phyloP scores from a whole-genome alignment of 2,329 filamentous ascomycete species.

The Keithomyces neogunnii region DNA sequence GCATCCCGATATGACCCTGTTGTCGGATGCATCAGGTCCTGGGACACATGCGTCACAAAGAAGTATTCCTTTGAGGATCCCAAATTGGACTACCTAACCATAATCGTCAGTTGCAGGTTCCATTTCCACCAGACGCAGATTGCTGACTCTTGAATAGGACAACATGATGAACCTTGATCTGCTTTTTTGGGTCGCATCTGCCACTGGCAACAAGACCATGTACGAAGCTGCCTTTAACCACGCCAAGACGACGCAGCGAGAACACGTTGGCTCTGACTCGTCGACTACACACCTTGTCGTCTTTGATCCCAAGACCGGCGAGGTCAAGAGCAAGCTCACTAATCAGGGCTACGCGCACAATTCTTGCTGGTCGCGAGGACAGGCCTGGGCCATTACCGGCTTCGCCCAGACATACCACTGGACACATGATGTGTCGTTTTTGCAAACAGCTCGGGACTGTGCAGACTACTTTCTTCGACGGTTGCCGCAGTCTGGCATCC shows the following conservation, averaged over 20 bases:
- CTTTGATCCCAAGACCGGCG: constrained; percentile 8
- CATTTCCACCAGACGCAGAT: too few relatives aligned
- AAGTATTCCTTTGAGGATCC: constrained; percentile 5
- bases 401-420: too few relatives aligned
- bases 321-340: constrained; percentile 8
- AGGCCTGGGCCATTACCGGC: too few relatives aligned
- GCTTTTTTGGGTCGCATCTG: constrained; percentile 7
- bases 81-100: constrained; percentile 9
- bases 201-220: not conserved
- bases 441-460: too few relatives aligned
- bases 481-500: too few relatives aligned
- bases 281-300: constrained; percentile 10
- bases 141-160: not conserved
- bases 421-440: too few relatives aligned
- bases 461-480: too few relatives aligned
- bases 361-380: constrained; percentile 7
- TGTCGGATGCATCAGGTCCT: too few relatives aligned
- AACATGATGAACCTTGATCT: constrained; percentile 14
- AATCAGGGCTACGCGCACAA: constrained; percentile 9
- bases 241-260: too few relatives aligned
- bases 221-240: too few relatives aligned
- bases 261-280: constrained; percentile 4
- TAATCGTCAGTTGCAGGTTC: not conserved
- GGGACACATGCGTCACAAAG: too few relatives aligned
- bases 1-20: too few relatives aligned